A percentile compares a stretch with the other conserved stretches of the same genome.
phyloP scores from a whole-genome alignment of 805 yeast species.

The Suhomyces sp. region DNA sequence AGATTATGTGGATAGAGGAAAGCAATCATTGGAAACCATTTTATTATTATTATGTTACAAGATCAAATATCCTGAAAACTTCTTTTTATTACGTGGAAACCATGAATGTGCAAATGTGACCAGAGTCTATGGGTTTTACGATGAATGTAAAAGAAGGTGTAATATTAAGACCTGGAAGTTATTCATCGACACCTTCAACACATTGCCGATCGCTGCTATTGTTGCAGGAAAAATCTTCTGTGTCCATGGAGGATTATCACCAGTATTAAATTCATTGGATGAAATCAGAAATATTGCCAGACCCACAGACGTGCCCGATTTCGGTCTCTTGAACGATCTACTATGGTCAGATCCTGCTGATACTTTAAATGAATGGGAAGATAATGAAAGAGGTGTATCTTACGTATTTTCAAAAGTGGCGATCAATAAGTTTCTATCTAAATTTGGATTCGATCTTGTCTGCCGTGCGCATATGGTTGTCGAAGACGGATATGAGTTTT shows the following conservation, averaged over 20 bases:
- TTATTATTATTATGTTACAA: slow-evolving; percentile 85
- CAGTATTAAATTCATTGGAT: slow-evolving; percentile 69
- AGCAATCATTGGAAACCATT: slow-evolving; percentile 92
- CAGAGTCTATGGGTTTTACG: slow-evolving; percentile 95
- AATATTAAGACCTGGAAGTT: slow-evolving; percentile 91
- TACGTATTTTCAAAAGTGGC: slow-evolving; percentile 80
- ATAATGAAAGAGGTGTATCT: slow-evolving; percentile 80
- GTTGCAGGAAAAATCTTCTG: slow-evolving; percentile 95
- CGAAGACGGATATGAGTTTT: slow-evolving; percentile 77
- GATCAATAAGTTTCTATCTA: slow-evolving; percentile 69
- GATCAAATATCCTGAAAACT: slow-evolving; percentile 95
- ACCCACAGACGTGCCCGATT: slow-evolving; percentile 86
- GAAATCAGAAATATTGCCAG: slow-evolving; percentile 73
- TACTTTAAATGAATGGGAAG: slow-evolving; percentile 82
- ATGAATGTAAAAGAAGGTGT: slow-evolving; percentile 94
- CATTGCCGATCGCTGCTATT: slow-evolving; percentile 91
- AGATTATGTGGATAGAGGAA: slow-evolving; percentile 97
- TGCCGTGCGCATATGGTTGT: slow-evolving; percentile 90
- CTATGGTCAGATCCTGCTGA: slow-evolving; percentile 88
- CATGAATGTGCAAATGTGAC: slow-evolving; percentile 98
- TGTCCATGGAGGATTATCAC: slow-evolving; percentile 83
- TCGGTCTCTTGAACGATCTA: slow-evolving; percentile 72
- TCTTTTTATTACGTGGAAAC: slow-evolving; percentile 88
- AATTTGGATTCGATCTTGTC: slow-evolving; percentile 77
- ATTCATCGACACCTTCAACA: slow-evolving; percentile 92